Evolutionary conservation across 192 early-diverging fungal genomes (phyloP).

Genomic region (Spinellus fusiger): DNA sequence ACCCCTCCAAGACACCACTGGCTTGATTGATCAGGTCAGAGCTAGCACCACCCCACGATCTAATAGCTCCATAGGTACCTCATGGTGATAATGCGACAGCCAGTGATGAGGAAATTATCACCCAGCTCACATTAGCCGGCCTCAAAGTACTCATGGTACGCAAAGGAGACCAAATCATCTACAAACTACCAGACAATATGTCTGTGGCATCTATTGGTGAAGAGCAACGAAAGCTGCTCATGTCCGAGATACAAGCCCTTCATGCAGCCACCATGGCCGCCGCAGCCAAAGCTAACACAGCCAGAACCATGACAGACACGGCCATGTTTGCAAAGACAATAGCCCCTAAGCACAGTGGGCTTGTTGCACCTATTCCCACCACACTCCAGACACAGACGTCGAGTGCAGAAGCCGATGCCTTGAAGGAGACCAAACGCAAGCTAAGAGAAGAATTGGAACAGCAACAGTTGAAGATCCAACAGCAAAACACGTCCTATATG

Average conservation of each 20-base stretch:
- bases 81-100: not conserved
- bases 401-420: conserved; percentile 4
- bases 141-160: conserved; percentile 28
- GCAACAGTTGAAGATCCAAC: not conserved
- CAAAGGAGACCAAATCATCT: conserved; percentile 45
- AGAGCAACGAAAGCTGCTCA: conserved; percentile 36
- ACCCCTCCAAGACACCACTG: no score
- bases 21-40: not conserved
- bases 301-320: not conserved
- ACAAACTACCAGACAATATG: conserved; percentile 51
- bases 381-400: conserved; percentile 3
- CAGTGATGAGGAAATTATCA: conserved; percentile 21
- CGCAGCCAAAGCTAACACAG: conserved; percentile 3
- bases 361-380: not conserved
- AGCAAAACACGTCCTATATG: not conserved
- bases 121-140: conserved; percentile 17
- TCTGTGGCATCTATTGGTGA: conserved; percentile 37
- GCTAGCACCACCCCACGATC: not conserved
- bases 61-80: not conserved
- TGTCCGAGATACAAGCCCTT: conserved; percentile 42
- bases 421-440: conserved; percentile 18
- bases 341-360: conserved; percentile 15
- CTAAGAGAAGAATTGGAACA: conserved; percentile 22
- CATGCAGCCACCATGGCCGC: conserved; percentile 25
- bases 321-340: conserved; percentile 10